Percentiles rank a stretch among this genome's conserved stretches.
Evolutionary conservation across 1,284 basidiomycete species (phyloP).

Genomic region (Coniophora puteana): DNA sequence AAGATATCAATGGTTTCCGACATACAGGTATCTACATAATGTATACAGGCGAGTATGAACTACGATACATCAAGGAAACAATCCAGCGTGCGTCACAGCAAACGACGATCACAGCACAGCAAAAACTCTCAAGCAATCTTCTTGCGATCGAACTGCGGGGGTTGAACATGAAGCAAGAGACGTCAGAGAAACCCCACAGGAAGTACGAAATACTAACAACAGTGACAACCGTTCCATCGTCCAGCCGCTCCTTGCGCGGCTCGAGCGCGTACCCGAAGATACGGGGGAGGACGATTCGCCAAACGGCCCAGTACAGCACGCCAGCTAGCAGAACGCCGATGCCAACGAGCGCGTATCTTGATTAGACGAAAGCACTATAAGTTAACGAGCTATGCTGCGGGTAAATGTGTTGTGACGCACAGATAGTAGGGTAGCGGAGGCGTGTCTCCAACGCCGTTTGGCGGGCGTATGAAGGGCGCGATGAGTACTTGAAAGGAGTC

Average conservation of each 20-base stretch:
- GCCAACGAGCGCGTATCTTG: constrained; percentile 35
- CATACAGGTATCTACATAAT: too few species aligned
- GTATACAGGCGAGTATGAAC: too few species aligned
- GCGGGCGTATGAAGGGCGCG: constrained; percentile 48
- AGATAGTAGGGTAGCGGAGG: constrained; percentile 50
- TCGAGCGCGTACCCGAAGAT: constrained; percentile 42
- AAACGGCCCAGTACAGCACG: constrained; percentile 46
- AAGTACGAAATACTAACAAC: too few species aligned
- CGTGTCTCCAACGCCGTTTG: constrained; percentile 45
- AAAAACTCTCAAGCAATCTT: too few species aligned
- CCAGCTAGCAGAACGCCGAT: constrained; percentile 41
- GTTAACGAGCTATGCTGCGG: not conserved
- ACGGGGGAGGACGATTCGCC: constrained; percentile 42
- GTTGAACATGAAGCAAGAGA: too few species aligned
- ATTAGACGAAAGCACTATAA: not conserved
- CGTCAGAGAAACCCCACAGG: too few species aligned
- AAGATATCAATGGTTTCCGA: too few species aligned
- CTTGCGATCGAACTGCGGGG: too few species aligned
- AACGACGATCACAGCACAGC: too few species aligned
- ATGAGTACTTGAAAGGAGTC: constrained; percentile 36
- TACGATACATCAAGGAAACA: too few species aligned
- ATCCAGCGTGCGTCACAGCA: too few species aligned
- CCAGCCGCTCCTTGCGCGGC: constrained; percentile 39
- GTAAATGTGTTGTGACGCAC: constrained; percentile 32
- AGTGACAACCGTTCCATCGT: constrained; percentile 49